Evolutionary conservation across 2,329 filamentous ascomycete genomes (phyloP), one percentile per base, ranked within the genome.

Genomic region (Simplicillium sp.): DNA sequence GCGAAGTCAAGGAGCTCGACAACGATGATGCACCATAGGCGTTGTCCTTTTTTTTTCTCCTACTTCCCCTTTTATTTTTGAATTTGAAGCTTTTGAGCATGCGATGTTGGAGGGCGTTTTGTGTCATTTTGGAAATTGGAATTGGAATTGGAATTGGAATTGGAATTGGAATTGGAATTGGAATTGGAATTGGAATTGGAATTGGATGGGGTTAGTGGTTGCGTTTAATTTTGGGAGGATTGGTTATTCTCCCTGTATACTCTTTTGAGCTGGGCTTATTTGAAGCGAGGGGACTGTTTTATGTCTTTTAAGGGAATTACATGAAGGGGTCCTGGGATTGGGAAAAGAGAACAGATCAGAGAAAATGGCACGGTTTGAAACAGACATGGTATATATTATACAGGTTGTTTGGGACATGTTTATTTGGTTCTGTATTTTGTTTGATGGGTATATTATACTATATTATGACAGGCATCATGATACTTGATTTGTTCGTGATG

Each of bases 201-300:
- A 48, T 18, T 37, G 41, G n/a, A n/a, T n/a, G n/a, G n/a, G n/a
- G n/a, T n/a, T n/a, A n/a, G n/a, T n/a, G 40, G 45, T 34, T 32
- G 37, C 16, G 40, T 29, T 15, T 36, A 36, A 12, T 36, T 38
- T 42, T 29, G 37, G 28, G 44, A 16, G 14, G 29, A 3, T 41
- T 39, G 25, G 25, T 38, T 36, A 36, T 36, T 36, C 12, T 15
- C 9, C n/a, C 14, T 8, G 15, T 36, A 12, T 34, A 34, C 9
- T 6, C 9, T 33, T 36, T 28, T n/a, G 40, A 9, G 5, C 6
- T 38, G 28, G 14, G 37, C 33, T 36, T 38, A n/a, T 16, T 36
- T 42, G 18, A 14, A 37, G 41, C 34, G n/a, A n/a, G n/a, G n/a
- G n/a, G n/a, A n/a, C n/a, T n/a, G 38, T 40, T 39, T 40, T 31